phyloP scores from a whole-genome alignment of 2,329 filamentous ascomycete genomes.

The Fusarium tanahbumbuense region DNA sequence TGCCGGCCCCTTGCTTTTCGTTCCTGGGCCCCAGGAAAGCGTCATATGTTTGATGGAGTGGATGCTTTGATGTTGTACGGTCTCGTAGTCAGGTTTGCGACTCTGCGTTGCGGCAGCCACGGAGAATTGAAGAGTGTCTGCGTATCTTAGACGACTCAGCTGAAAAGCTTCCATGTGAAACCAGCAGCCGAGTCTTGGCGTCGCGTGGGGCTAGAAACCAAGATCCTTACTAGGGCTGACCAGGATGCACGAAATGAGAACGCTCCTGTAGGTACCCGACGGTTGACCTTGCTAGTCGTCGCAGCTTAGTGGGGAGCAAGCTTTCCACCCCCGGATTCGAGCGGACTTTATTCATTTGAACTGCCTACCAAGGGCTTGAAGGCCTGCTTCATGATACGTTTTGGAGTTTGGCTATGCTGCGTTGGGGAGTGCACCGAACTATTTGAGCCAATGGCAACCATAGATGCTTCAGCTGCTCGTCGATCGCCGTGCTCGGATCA shows the following conservation, averaged over 20 bases:
- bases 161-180: slow-evolving; percentile 15
- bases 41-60: slow-evolving; percentile 2
- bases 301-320: slow-evolving; percentile 42
- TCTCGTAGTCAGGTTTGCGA: slow-evolving; percentile 10
- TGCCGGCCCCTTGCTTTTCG: neutral
- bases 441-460: slow-evolving; percentile 20
- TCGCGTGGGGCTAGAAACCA: slow-evolving; percentile 35
- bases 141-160: slow-evolving; percentile 15
- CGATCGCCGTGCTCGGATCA: slow-evolving; percentile 40
- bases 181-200: slow-evolving; percentile 29
- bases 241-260: slow-evolving; percentile 37
- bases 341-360: slow-evolving; percentile 20
- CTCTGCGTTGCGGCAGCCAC: neutral
- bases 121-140: slow-evolving; percentile 1
- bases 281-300: slow-evolving; percentile 36
- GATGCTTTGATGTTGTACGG: slow-evolving; percentile 13
- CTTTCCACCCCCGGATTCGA: slow-evolving; percentile 43
- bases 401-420: slow-evolving; percentile 23
- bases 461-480: slow-evolving; percentile 7
- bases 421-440: slow-evolving; percentile 17
- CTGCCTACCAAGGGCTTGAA: slow-evolving; percentile 15
- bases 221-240: slow-evolving; percentile 41
- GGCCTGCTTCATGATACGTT: slow-evolving; percentile 21
- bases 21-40: neutral
- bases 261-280: slow-evolving; percentile 39